Evolutionary conservation across 2,329 filamentous ascomycete species (phyloP).

Genomic region (Arthrobotrys conoides): DNA sequence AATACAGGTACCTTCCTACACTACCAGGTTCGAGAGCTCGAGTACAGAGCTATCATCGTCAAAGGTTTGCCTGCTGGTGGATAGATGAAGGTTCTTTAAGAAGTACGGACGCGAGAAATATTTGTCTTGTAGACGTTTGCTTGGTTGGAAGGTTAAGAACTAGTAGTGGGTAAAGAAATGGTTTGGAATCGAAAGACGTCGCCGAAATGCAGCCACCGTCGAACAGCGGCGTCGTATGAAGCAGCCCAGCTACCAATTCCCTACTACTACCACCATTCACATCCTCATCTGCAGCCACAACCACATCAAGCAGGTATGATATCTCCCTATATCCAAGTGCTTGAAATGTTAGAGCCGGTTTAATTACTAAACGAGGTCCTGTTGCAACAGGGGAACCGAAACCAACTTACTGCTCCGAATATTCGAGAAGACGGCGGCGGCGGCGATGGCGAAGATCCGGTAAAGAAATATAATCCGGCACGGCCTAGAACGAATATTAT

Average conservation of each 20-base stretch:
- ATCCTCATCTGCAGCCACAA: neutral
- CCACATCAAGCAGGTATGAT: neutral
- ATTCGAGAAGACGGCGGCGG: slow-evolving; percentile 4
- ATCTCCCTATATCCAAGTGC: neutral
- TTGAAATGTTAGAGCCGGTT: neutral
- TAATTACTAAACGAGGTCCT: neutral
- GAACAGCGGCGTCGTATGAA: neutral
- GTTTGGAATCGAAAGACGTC: neutral
- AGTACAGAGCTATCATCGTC: slow-evolving; percentile 1
- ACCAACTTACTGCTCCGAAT: slow-evolving; percentile 6
- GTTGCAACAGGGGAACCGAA: neutral
- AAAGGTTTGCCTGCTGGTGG: neutral
- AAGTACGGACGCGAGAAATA: neutral
- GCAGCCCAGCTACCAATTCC: neutral
- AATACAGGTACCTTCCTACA: neutral
- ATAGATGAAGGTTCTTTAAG: slow-evolving; percentile 18
- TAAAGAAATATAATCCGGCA: neutral
- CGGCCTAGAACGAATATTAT: neutral
- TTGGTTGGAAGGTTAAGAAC: neutral
- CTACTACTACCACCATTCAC: neutral
- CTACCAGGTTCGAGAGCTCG: neutral
- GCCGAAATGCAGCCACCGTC: neutral
- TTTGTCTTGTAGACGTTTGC: slow-evolving; percentile 11
- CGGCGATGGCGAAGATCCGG: neutral
- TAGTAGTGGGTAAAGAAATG: neutral